Percentiles rank a stretch among this genome's conserved stretches.
Conservation (phyloP, 1,284 basidiomycete species). For the Moniliella sp. region DNA sequence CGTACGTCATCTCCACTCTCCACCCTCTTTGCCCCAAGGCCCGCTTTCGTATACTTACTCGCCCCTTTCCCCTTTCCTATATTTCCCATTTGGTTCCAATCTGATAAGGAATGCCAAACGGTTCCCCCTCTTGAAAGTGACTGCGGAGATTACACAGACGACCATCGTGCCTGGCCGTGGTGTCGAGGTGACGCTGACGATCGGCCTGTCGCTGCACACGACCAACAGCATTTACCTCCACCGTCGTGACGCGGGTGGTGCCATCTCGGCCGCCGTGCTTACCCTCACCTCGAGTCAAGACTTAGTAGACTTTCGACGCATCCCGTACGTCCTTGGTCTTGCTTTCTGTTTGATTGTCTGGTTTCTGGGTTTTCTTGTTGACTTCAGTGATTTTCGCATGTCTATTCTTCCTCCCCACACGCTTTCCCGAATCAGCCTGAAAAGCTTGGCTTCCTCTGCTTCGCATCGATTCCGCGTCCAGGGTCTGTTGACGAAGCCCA, state of each 20-base stretch:
- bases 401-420: neutral
- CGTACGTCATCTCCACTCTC: too few relatives aligned
- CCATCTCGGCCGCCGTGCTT: neutral
- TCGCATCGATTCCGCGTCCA: slow-evolving; percentile 5
- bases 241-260: neutral
- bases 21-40: too few relatives aligned
- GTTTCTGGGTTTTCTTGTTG: neutral
- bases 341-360: slow-evolving; percentile 3
- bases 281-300: slow-evolving; percentile 1
- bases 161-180: neutral
- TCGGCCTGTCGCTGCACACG: neutral
- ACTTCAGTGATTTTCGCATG: too few relatives aligned
- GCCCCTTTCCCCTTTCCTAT: neutral
- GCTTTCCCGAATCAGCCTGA: neutral
- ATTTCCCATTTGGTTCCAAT: slow-evolving; percentile 1
- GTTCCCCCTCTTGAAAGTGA: too few relatives aligned
- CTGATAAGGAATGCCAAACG: neutral
- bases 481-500: slow-evolving; percentile 17
- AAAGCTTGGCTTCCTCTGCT: neutral
- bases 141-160: too few relatives aligned
- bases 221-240: neutral
- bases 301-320: slow-evolving; percentile 5
- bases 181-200: neutral
- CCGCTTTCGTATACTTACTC: too few relatives aligned
- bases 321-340: slow-evolving; percentile 1